These are phyloP conservation scores for Malbranchea zuffiana DNA, from an alignment of 2,329 filamentous ascomycete species.

Conservation along the genomic window DNA sequence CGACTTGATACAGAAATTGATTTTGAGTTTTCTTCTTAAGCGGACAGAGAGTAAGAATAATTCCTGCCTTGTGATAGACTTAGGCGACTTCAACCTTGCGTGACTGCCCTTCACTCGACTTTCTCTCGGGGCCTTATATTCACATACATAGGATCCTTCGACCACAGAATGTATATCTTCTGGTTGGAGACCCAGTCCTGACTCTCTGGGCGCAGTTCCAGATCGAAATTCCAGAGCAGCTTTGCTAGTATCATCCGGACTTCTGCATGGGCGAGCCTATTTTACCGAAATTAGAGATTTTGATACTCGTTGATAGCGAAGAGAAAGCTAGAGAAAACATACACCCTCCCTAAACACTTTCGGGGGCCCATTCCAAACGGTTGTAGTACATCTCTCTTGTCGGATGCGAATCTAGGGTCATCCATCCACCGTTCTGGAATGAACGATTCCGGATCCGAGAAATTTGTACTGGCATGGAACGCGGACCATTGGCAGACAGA, in stretches of 20 bases:
- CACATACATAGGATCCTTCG: too few relatives aligned
- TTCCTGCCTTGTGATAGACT: too few relatives aligned
- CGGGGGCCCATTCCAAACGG: slow-evolving; percentile 16
- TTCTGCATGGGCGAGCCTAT: slow-evolving; percentile 17
- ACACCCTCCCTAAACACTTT: slow-evolving; percentile 16
- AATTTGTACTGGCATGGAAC: slow-evolving; percentile 15
- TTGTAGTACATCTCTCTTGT: slow-evolving; percentile 14
- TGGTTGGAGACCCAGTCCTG: slow-evolving; percentile 12
- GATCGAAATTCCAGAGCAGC: slow-evolving; percentile 19
- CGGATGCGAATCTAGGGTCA: slow-evolving; percentile 7
- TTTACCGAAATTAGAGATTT: neutral
- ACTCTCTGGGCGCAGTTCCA: slow-evolving; percentile 14
- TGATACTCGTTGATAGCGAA: neutral
- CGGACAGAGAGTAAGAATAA: too few relatives aligned
- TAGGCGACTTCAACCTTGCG: too few relatives aligned
- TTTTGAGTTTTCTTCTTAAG: too few relatives aligned
- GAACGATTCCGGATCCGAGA: slow-evolving; percentile 16
- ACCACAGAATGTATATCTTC: slow-evolving; percentile 2
- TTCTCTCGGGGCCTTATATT: too few relatives aligned
- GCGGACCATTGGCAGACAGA: slow-evolving; percentile 15
- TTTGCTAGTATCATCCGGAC: slow-evolving; percentile 17
- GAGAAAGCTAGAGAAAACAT: slow-evolving; percentile 5
- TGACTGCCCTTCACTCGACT: too few relatives aligned
- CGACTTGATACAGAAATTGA: too few relatives aligned
- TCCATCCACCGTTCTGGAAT: slow-evolving; percentile 18